These are phyloP conservation scores for Pseudogymnoascus sp. DNA, from an alignment of 2,329 filamentous ascomycete species.

Conservation along the genomic window DNA sequence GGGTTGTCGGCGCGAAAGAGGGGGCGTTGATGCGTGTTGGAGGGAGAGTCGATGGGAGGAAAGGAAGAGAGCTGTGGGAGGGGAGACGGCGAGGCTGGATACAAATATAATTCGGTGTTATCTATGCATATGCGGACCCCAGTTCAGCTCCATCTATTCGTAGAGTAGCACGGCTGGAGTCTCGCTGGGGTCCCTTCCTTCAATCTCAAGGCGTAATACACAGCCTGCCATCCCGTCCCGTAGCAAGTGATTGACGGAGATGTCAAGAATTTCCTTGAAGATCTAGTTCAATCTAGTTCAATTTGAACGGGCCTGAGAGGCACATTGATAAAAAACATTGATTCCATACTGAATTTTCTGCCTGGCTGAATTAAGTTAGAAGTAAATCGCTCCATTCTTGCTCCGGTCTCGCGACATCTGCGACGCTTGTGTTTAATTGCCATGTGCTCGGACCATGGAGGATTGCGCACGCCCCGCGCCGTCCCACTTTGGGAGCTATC, in stretches of 20 bases:
- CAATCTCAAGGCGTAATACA: background rate
- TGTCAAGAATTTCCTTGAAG: background rate
- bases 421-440: background rate
- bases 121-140: background rate
- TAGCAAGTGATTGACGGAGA: background rate
- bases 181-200: background rate
- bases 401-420: background rate
- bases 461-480: background rate
- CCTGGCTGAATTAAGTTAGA: too few relatives aligned
- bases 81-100: background rate
- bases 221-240: background rate
- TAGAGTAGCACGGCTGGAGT: background rate
- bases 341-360: background rate
- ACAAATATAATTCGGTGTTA: background rate
- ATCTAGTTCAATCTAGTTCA: background rate
- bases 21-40: background rate
- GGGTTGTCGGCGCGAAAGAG: background rate
- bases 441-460: background rate
- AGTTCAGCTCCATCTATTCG: background rate
- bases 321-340: background rate
- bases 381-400: background rate
- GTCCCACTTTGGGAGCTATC: slow-evolving; percentile 13
- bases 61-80: background rate
- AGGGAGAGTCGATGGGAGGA: background rate
- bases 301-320: background rate